Conservation (phyloP, 352 stramenopile genomes). For the Aphanomyces astaci region DNA sequence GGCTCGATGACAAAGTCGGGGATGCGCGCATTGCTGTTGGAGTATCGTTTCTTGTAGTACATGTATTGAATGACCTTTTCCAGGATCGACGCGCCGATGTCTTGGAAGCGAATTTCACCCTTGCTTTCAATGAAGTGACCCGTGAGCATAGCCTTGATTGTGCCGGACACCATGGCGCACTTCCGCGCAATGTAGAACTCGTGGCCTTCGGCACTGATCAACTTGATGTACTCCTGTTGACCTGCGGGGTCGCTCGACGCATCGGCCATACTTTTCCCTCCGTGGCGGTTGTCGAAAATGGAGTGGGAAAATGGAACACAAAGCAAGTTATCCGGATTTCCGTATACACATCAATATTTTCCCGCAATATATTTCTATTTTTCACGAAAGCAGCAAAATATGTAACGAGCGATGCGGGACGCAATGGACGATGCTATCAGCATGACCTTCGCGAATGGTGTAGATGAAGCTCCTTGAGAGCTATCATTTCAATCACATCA, state of each 20-base stretch:
- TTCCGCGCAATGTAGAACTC: constrained; percentile 93
- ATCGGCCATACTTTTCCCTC: constrained; percentile 2
- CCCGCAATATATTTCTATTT: not conserved
- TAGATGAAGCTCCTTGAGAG: too few relatives aligned
- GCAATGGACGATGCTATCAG: not conserved
- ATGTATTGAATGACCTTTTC: constrained; percentile 98
- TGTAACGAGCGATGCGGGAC: not conserved
- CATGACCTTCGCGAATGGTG: not conserved
- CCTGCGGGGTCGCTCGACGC: not conserved
- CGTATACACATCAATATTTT: not conserved
- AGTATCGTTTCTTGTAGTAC: constrained; percentile 97
- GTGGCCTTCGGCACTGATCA: constrained; percentile 87
- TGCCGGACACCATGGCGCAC: constrained; percentile 92
- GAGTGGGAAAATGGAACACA: not conserved
- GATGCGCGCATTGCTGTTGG: constrained; percentile 89
- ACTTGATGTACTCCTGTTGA: constrained; percentile 18
- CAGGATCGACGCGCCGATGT: constrained; percentile 94
- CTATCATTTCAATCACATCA: not conserved
- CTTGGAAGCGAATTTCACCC: constrained; percentile 95
- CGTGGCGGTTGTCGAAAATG: not conserved
- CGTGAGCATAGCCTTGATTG: constrained; percentile 96
- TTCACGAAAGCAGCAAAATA: not conserved
- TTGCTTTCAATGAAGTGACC: constrained; percentile 89
- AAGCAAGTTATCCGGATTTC: not conserved
- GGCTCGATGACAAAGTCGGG: constrained; percentile 98